Evolutionary conservation across 805 yeast genomes (phyloP), one percentile per base, ranked within the genome.

Genomic region (Candida xiaguanensis): DNA sequence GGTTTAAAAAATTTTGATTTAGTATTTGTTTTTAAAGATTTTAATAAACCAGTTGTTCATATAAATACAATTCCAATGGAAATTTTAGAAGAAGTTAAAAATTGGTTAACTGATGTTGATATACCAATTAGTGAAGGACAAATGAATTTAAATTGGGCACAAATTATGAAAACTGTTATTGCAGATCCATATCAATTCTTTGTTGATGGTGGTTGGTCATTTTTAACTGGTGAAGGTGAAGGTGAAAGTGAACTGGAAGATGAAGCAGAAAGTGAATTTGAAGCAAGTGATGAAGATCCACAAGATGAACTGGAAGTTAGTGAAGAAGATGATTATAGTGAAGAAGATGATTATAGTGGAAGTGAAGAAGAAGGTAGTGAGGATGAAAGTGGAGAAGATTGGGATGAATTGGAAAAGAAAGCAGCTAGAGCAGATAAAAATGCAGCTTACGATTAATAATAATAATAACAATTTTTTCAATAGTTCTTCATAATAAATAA

Each of bases 31-130:
- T 91, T 85, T 67, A 91, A 90, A 61, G 98, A 93, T 62, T 90
- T 89, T 61, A 70, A 74, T 45, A 80, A 75, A 53, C 87, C 97
- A 1, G 96, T 88, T 8, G 86, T 86, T 15, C 97, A 91, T 60
- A 80, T 93, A 47, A 91, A 91, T 61, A 89, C 98, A 3, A 88
- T 93, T 43, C 97, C 98, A 26, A 87, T 89, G 78, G 95, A 85
- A 53, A 74, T 85, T 39, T 67, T 93, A 41, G 99, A 93, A 58
- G 91, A 85, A 57, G 85, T 93, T 45, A 93, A 91, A 62, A 88
- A 87, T 36, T 93, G 99, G 99, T 71, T 93, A 43, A 87, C 95
- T n/a, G 95, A 93, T 59, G 95, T 93, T 56, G 99, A 93, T 60
- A 85, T 93, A 47, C 96, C 99, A 27, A 82, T 75, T 67, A 85